Conservation (phyloP, 108 stramenopile species). For the Nitzschia sp. region DNA sequence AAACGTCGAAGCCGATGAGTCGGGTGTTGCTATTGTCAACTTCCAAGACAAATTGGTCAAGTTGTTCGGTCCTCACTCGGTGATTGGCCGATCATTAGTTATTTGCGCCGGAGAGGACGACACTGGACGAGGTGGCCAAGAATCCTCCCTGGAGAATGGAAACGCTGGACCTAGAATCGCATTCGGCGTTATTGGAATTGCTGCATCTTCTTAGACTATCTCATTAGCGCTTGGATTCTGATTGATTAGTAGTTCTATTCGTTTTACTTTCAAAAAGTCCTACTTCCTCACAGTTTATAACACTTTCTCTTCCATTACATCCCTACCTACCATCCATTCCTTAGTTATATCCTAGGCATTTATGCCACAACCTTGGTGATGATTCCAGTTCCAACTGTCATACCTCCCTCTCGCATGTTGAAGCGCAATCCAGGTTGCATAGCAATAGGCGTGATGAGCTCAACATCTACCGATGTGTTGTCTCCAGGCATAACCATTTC, state of each 20-base stretch:
- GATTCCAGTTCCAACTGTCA: slow-evolving; percentile 98
- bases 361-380: slow-evolving; percentile 81
- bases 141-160: slow-evolving; percentile 80
- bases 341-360: not conserved
- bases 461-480: slow-evolving; percentile 91
- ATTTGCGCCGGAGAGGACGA: slow-evolving; percentile 88
- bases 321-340: slow-evolving; percentile 3
- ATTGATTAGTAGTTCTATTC: not conserved
- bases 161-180: slow-evolving; percentile 88
- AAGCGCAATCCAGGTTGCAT: slow-evolving; percentile 94
- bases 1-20: slow-evolving; percentile 65
- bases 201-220: slow-evolving; percentile 21
- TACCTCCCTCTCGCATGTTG: slow-evolving; percentile 97
- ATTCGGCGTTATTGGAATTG: slow-evolving; percentile 87
- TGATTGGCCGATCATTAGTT: slow-evolving; percentile 90
- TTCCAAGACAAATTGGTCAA: slow-evolving; percentile 81
- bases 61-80: slow-evolving; percentile 89
- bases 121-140: slow-evolving; percentile 89
- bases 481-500: slow-evolving; percentile 99
- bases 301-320: not conserved
- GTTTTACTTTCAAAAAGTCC: too few relatives aligned
- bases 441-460: slow-evolving; percentile 91
- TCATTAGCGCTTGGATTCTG: not conserved
- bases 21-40: slow-evolving; percentile 62
- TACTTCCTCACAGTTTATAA: too few relatives aligned